Conservation (phyloP, 2,329 filamentous ascomycete genomes). For the Venturia nashicola region DNA sequence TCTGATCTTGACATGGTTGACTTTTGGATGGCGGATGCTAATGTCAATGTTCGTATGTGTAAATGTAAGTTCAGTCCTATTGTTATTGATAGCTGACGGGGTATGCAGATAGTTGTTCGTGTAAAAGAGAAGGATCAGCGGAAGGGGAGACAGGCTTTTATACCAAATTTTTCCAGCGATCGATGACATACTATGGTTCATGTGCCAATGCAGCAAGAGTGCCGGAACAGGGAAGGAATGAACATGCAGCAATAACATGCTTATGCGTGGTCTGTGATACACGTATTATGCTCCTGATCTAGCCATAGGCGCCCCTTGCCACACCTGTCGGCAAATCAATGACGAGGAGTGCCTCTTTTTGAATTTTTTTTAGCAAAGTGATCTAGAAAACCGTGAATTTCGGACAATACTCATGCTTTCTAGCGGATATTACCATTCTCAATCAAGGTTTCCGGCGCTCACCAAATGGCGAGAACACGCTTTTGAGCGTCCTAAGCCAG, state of each 20-base stretch:
- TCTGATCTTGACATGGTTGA: not conserved
- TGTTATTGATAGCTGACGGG: not conserved
- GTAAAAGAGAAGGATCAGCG: not conserved
- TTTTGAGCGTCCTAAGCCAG: not conserved
- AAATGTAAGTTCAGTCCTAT: not conserved
- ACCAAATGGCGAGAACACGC: not conserved
- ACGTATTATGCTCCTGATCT: not conserved
- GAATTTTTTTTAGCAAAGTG: not conserved
- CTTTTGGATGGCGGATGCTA: not conserved
- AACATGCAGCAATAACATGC: not conserved
- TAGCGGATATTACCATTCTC: not conserved
- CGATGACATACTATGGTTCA: not conserved
- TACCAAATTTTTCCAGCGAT: not conserved
- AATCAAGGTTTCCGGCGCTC: not conserved
- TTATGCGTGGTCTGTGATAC: not conserved
- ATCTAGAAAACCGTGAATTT: not conserved
- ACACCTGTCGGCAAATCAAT: not conserved
- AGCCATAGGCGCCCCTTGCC: not conserved
- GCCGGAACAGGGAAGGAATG: not conserved
- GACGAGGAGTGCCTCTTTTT: not conserved
- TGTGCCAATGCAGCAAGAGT: not conserved
- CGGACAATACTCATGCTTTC: not conserved
- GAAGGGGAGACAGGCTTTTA: not conserved
- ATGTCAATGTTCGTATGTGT: not conserved
- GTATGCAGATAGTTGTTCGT: not conserved